These are phyloP conservation scores for Neurospora sp. DNA, from an alignment of 495 filamentous ascomycete species.

Conservation along the genomic window DNA sequence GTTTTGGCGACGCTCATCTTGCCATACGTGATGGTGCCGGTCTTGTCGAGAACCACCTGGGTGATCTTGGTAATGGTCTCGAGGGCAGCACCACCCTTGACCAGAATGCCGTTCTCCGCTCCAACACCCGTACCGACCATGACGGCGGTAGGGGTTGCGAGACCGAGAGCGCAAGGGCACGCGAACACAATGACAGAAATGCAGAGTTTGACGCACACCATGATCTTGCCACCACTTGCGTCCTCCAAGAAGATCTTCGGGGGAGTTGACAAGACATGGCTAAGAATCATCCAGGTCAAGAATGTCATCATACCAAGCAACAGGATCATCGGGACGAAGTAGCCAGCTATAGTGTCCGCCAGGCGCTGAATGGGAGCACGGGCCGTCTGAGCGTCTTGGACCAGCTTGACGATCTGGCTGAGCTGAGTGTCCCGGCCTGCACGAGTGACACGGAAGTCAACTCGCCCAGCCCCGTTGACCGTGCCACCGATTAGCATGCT, in stretches of 20 bases:
- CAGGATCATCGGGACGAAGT: constrained; percentile 88
- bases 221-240: constrained; percentile 74
- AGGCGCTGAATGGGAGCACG: constrained; percentile 91
- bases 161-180: constrained; percentile 88
- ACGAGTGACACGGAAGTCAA: constrained; percentile 89
- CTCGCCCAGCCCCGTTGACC: constrained; percentile 82
- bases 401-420: constrained; percentile 93
- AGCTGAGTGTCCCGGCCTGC: constrained; percentile 93
- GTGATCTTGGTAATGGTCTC: constrained; percentile 88
- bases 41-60: constrained; percentile 98
- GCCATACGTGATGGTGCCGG: constrained; percentile 86
- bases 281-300: constrained; percentile 87
- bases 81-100: constrained; percentile 90
- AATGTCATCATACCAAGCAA: constrained; percentile 78
- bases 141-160: constrained; percentile 91
- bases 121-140: constrained; percentile 98
- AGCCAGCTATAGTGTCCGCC: constrained; percentile 84
- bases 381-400: constrained; percentile 92
- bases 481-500: constrained; percentile 84
- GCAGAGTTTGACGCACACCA: constrained; percentile 96
- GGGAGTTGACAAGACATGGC: constrained; percentile 67
- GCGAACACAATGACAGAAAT: constrained; percentile 99
- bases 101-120: constrained; percentile 91
- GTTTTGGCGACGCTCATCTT: constrained; percentile 81
- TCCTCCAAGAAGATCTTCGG: constrained; percentile 82